These are phyloP conservation scores for Phytophthora macrochlamydospora DNA, from an alignment of 352 stramenopile genomes.

Conservation along the genomic window DNA sequence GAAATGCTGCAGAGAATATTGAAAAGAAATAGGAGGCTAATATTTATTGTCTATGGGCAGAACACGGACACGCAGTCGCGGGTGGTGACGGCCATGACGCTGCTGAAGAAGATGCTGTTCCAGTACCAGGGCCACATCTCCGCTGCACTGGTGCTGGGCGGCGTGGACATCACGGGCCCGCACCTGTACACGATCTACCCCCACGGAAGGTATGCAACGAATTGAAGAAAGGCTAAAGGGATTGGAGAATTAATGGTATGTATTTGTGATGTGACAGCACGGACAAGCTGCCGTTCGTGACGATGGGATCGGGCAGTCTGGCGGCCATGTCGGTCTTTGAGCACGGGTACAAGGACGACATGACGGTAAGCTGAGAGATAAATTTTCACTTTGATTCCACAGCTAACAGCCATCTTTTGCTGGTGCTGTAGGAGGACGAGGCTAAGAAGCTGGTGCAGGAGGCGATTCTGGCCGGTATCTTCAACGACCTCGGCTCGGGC, in stretches of 20 bases:
- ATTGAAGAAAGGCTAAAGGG: conserved; percentile 2
- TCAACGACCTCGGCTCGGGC: conserved; percentile 98
- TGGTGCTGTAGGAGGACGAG: conserved; percentile 84
- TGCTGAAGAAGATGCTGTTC: conserved; percentile 98
- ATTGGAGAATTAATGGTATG: conserved; percentile 1
- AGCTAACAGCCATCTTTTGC: conserved; percentile 1
- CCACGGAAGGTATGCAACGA: conserved; percentile 81
- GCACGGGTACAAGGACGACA: conserved; percentile 93
- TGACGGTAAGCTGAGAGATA: conserved; percentile 62
- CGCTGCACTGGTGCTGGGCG: conserved; percentile 97
- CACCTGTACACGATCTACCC: conserved; percentile 99
- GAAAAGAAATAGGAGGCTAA: too few species aligned
- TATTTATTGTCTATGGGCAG: conserved; percentile 16
- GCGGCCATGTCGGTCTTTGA: conserved; percentile 98
- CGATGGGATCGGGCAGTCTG: conserved; percentile 98
- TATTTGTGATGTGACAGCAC: conserved; percentile 57
- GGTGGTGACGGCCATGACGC: conserved; percentile 96
- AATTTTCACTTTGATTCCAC: not conserved
- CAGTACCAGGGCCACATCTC: conserved; percentile 96
- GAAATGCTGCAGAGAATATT: too few species aligned
- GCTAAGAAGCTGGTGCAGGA: conserved; percentile 97
- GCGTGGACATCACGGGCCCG: conserved; percentile 94
- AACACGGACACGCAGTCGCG: conserved; percentile 89
- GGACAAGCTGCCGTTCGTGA: conserved; percentile 97
- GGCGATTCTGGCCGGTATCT: conserved; percentile 96